Evolutionary conservation across 2,329 filamentous ascomycete genomes (phyloP).

Genomic region (Colletotrichum sp.): DNA sequence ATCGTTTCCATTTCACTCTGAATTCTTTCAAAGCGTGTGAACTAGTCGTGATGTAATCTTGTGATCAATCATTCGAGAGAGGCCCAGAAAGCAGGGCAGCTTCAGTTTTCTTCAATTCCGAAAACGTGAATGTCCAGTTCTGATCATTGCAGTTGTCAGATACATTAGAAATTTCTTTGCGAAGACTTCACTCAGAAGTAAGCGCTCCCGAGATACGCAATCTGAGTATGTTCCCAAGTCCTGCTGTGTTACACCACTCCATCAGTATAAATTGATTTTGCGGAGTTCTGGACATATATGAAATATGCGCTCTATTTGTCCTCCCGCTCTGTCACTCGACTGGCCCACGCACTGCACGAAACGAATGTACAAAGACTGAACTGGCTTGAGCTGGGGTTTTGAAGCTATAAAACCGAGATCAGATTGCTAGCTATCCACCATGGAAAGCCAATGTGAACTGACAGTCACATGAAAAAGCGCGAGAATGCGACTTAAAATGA

Average conservation of each 20-base stretch:
- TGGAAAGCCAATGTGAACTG: background rate
- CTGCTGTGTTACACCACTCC: background rate
- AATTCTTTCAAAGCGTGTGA: background rate
- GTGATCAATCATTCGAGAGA: background rate
- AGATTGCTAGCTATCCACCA: background rate
- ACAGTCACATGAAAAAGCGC: background rate
- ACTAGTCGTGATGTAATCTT: background rate
- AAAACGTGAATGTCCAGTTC: background rate
- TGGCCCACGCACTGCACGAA: background rate
- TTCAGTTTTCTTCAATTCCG: no score
- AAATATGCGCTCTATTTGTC: background rate
- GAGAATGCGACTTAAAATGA: background rate
- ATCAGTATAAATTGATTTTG: fast-evolving
- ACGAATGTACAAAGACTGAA: fast-evolving
- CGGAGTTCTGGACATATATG: fast-evolving
- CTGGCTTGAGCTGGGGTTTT: fast-evolving
- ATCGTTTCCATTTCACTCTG: background rate
- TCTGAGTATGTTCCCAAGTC: background rate
- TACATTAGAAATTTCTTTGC: background rate
- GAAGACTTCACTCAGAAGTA: background rate
- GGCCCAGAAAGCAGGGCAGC: fast-evolving
- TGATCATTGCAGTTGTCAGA: background rate
- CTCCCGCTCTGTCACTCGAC: background rate
- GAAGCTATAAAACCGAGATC: background rate
- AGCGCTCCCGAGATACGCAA: background rate